Evolutionary conservation across 768 basidiomycete genomes (phyloP).

Genomic region (Lenzites betulinus): DNA sequence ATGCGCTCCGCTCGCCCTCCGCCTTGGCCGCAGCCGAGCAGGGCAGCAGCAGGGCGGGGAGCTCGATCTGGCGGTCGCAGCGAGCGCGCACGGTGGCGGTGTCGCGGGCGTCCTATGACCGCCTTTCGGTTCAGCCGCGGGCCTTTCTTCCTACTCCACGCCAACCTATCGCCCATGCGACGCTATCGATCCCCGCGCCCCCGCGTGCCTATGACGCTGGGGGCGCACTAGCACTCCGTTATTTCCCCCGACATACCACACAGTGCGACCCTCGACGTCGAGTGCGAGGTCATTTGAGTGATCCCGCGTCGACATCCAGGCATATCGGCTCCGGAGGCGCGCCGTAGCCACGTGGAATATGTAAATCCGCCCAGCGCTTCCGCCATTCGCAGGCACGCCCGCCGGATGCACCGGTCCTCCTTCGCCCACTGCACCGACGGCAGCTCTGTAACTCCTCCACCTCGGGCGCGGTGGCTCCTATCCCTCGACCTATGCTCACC

Average conservation of each 20-base stretch:
- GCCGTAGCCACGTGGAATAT: not conserved
- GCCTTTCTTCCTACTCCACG: not conserved
- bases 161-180: not conserved
- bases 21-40: not conserved
- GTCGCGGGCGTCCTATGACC: slow-evolving; percentile 8
- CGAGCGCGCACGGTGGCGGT: slow-evolving; percentile 14
- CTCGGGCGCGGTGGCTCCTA: not conserved
- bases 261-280: not conserved
- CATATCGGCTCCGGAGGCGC: not conserved
- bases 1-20: not conserved
- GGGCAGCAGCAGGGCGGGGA: not conserved
- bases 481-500: not conserved
- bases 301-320: not conserved
- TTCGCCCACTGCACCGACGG: not conserved
- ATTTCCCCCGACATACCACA: too few species aligned
- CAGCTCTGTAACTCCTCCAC: not conserved
- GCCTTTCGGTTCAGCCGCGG: not conserved
- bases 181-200: not conserved
- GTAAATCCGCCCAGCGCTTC: slow-evolving; percentile 1
- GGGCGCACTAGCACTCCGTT: too few species aligned
- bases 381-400: not conserved
- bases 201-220: slow-evolving; percentile 3
- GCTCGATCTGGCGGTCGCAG: slow-evolving; percentile 5
- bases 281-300: slow-evolving; percentile 2
- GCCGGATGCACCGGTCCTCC: too few species aligned